phyloP scores from a whole-genome alignment of 192 early-diverging fungal species.

The Rhizoclosmatium sp. region DNA sequence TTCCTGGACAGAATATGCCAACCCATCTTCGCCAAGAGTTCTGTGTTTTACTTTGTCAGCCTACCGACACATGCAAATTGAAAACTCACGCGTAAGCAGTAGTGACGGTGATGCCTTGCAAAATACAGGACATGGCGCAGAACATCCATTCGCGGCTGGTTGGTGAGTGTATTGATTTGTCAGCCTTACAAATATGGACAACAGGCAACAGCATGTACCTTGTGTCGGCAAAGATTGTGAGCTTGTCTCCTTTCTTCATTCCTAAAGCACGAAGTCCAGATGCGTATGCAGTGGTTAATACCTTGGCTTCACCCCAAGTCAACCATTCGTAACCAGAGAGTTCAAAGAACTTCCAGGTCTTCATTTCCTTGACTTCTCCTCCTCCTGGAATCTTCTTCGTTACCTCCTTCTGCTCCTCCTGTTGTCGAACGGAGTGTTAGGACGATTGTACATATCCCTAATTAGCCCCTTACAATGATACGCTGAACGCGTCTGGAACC shows the following conservation, averaged over 20 bases:
- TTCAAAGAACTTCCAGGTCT: constrained; percentile 85
- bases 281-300: constrained; percentile 65
- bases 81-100: constrained; percentile 65
- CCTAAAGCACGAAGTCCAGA: constrained; percentile 78
- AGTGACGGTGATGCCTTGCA: constrained; percentile 76
- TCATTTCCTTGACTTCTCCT: constrained; percentile 69
- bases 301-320: constrained; percentile 74
- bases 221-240: constrained; percentile 58
- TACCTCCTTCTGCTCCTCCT: constrained; percentile 78
- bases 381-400: constrained; percentile 63
- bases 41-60: constrained; percentile 43
- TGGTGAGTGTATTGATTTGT: not conserved
- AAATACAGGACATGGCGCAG: constrained; percentile 69
- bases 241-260: constrained; percentile 48
- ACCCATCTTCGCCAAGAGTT: constrained; percentile 85
- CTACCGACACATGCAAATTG: constrained; percentile 52
- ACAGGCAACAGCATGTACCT: constrained; percentile 30
- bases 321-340: constrained; percentile 81
- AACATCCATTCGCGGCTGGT: constrained; percentile 68
- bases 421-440: too few relatives aligned
- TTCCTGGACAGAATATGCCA: constrained; percentile 85
- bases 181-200: not conserved
- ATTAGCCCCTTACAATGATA: constrained; percentile 49
- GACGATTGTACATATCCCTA: too few relatives aligned
- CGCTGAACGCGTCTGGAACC: constrained; percentile 74